Evolutionary conservation across 140 eudicot genomes (phyloP).

Genomic region (Flaveria floridana): DNA sequence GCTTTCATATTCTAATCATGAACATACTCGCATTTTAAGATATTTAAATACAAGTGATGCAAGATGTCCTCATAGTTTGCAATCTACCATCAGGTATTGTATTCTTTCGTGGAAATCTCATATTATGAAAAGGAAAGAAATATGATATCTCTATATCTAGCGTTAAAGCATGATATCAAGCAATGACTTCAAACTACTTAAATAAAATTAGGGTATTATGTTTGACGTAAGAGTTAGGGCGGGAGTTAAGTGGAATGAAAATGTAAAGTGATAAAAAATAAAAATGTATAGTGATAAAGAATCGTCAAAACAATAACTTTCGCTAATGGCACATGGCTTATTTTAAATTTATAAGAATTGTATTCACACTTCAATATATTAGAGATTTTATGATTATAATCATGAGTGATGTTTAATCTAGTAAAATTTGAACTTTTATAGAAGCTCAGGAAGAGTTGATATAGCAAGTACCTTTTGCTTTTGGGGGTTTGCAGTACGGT

Average conservation of each 20-base stretch:
- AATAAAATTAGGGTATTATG: neutral
- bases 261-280: neutral
- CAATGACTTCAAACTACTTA: neutral
- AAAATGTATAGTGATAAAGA: too few relatives aligned
- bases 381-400: neutral
- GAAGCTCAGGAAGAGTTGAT: neutral
- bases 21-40: neutral
- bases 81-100: neutral
- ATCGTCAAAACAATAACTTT: neutral
- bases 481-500: constrained; percentile 37
- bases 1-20: neutral
- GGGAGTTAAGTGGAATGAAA: neutral
- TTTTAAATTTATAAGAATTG: neutral
- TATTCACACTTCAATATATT: neutral
- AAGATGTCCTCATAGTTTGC: neutral
- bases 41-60: too few relatives aligned
- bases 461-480: constrained; percentile 57
- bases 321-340: neutral
- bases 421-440: neutral
- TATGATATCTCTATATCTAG: neutral
- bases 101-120: neutral
- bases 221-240: neutral
- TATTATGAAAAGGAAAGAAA: neutral
- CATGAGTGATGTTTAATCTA: neutral
- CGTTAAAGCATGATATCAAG: neutral